A percentile compares a stretch with the other conserved stretches of the same genome.
phyloP scores from a whole-genome alignment of 208 protist genomes.

The Crithidia thermophila region DNA sequence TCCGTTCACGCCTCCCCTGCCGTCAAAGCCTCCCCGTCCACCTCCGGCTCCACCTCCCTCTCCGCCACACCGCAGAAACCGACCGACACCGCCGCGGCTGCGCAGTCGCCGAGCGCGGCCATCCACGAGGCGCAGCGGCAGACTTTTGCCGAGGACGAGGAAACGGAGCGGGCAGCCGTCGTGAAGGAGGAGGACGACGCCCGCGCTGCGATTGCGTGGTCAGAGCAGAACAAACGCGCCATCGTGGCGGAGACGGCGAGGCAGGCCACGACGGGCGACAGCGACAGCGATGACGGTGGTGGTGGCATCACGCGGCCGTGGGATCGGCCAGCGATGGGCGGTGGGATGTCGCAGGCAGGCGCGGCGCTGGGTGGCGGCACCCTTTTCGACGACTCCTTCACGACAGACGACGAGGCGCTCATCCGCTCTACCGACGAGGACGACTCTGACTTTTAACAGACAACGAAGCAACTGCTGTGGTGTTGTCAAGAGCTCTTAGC shows the following conservation, averaged over 20 bases:
- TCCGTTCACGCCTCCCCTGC: no score
- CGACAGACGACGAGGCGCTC: slow-evolving; percentile 39
- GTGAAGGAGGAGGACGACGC: slow-evolving; percentile 42
- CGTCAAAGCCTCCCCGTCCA: slow-evolving; percentile 2
- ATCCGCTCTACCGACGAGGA: slow-evolving; percentile 34
- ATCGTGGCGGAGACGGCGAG: slow-evolving; percentile 38
- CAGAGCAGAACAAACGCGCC: slow-evolving; percentile 45
- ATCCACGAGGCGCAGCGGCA: neutral
- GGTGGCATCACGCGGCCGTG: slow-evolving; percentile 18
- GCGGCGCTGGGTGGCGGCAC: slow-evolving; percentile 13
- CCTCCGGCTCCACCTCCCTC: slow-evolving; percentile 13
- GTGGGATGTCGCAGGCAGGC: slow-evolving; percentile 4
- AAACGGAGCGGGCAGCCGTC: slow-evolving; percentile 33
- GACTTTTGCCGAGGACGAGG: slow-evolving; percentile 3
- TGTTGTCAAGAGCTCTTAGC: no score
- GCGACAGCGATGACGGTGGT: slow-evolving; percentile 15
- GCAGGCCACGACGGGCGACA: slow-evolving; percentile 17
- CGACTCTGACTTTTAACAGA: slow-evolving; percentile 36
- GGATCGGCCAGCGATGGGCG: slow-evolving; percentile 10
- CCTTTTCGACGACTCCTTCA: slow-evolving; percentile 22
- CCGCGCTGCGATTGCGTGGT: slow-evolving; percentile 57
- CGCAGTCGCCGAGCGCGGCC: no score
- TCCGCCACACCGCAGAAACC: slow-evolving; percentile 1
- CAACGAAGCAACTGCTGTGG: no score
- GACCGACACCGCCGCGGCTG: neutral